These are phyloP conservation scores for Nakazawaea laoshanensis DNA, from an alignment of 805 yeast genomes.

Conservation along the genomic window DNA sequence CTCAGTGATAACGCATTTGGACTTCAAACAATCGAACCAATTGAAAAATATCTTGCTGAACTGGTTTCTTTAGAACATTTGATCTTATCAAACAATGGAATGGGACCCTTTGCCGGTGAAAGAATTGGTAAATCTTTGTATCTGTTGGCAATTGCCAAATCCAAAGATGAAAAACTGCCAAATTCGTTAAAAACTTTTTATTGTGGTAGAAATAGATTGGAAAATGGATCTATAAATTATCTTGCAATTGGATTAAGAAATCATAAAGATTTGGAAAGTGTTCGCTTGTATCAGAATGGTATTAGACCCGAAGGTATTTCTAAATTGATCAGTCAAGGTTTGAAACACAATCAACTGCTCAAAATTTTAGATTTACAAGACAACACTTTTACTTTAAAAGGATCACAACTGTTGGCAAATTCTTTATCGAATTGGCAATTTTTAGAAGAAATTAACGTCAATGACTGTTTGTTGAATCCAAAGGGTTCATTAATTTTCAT, in stretches of 20 bases:
- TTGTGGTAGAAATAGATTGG: slow-evolving; percentile 96
- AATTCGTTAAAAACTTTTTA: slow-evolving; percentile 70
- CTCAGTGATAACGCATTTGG: slow-evolving; percentile 96
- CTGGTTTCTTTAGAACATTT: slow-evolving; percentile 80
- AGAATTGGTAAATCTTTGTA: slow-evolving; percentile 84
- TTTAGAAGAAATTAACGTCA: slow-evolving; percentile 72
- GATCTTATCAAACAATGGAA: slow-evolving; percentile 88
- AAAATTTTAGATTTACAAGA: slow-evolving; percentile 83
- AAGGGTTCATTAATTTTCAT: slow-evolving; percentile 59
- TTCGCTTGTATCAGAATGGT: slow-evolving; percentile 91
- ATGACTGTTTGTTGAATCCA: slow-evolving; percentile 81
- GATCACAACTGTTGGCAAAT: slow-evolving; percentile 57
- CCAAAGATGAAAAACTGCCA: slow-evolving; percentile 31
- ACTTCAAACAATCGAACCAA: slow-evolving; percentile 84
- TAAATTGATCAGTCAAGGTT: slow-evolving; percentile 64
- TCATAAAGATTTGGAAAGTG: slow-evolving; percentile 63
- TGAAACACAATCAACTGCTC: slow-evolving; percentile 51
- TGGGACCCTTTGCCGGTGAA: slow-evolving; percentile 97
- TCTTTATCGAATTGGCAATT: slow-evolving; percentile 54
- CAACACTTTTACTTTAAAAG: slow-evolving; percentile 76
- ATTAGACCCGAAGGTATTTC: slow-evolving; percentile 91
- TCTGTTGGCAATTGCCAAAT: slow-evolving; percentile 59
- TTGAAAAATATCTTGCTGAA: slow-evolving; percentile 67
- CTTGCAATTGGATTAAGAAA: slow-evolving; percentile 80
- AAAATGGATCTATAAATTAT: slow-evolving; percentile 85